These are phyloP conservation scores for Micromonas pusilla DNA, from an alignment of 139 green algal genomes.

Conservation along the genomic window DNA sequence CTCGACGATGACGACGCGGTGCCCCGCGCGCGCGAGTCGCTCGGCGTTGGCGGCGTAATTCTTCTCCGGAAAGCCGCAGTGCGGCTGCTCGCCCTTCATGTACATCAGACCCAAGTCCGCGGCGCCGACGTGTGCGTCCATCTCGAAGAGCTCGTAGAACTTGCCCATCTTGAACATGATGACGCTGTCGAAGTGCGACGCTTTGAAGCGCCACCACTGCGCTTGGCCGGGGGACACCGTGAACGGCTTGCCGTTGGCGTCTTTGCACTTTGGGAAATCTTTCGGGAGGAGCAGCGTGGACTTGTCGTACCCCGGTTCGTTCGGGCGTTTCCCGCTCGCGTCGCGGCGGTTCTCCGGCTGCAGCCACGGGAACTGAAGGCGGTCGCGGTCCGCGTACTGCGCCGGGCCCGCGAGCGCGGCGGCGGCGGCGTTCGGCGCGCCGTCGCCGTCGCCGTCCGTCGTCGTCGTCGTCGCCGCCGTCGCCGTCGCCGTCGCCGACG, in stretches of 20 bases:
- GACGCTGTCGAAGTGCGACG: conserved; percentile 69
- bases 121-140: conserved; percentile 88
- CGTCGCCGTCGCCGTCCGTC: background rate
- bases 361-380: background rate
- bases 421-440: background rate
- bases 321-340: background rate
- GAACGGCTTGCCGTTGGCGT: conserved; percentile 9
- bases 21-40: conserved; percentile 65
- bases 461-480: background rate
- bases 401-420: background rate
- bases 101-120: conserved; percentile 81
- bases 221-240: conserved; percentile 67
- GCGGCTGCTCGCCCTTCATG: conserved; percentile 97
- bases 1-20: conserved; percentile 89
- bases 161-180: conserved; percentile 65
- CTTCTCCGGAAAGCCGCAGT: conserved; percentile 85
- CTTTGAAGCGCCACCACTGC: conserved; percentile 96
- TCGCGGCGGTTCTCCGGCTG: conserved; percentile 6
- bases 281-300: conserved; percentile 71
- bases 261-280: conserved; percentile 63
- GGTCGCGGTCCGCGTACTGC: conserved; percentile 5
- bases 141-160: conserved; percentile 99
- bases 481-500: background rate
- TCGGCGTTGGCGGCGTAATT: conserved; percentile 75
- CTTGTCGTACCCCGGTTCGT: conserved; percentile 54